These are phyloP conservation scores for Oleoguttula mirabilis DNA, from an alignment of 495 filamentous ascomycete species.

Conservation along the genomic window DNA sequence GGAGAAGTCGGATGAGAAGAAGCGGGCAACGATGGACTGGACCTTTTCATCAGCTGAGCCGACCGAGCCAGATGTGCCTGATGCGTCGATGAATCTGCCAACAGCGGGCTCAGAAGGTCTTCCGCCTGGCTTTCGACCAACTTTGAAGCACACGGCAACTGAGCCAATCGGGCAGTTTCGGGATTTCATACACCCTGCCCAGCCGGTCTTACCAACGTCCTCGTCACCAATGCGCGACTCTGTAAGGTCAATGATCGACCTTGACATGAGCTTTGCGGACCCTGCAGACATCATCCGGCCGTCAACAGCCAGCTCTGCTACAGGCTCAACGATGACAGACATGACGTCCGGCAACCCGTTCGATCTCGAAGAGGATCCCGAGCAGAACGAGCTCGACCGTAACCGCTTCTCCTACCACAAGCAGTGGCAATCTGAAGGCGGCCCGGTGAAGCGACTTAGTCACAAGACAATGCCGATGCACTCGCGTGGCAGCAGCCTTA, in stretches of 20 bases:
- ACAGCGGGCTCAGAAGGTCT: slow-evolving; percentile 17
- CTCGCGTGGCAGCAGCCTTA: slow-evolving; percentile 37
- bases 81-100: slow-evolving; percentile 17
- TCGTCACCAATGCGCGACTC: slow-evolving; percentile 26
- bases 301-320: slow-evolving; percentile 26
- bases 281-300: slow-evolving; percentile 24
- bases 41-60: slow-evolving; percentile 8
- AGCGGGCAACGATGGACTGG: slow-evolving; percentile 24
- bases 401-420: slow-evolving; percentile 18
- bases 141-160: slow-evolving; percentile 25
- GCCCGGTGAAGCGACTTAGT: slow-evolving; percentile 3
- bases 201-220: neutral
- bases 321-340: slow-evolving; percentile 25
- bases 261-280: slow-evolving; percentile 25
- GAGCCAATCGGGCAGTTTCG: slow-evolving; percentile 25
- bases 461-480: slow-evolving; percentile 27
- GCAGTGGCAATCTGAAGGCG: slow-evolving; percentile 24
- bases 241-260: slow-evolving; percentile 30
- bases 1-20: slow-evolving; percentile 20
- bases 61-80: slow-evolving; percentile 9
- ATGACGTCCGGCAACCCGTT: slow-evolving; percentile 30
- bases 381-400: slow-evolving; percentile 14
- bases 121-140: slow-evolving; percentile 24
- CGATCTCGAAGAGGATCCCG: slow-evolving; percentile 27
- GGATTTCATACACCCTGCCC: slow-evolving; percentile 21